Base-by-base conservation (phyloP, 371 early-diverging fungal species). In the Circinella umbellata region DNA sequence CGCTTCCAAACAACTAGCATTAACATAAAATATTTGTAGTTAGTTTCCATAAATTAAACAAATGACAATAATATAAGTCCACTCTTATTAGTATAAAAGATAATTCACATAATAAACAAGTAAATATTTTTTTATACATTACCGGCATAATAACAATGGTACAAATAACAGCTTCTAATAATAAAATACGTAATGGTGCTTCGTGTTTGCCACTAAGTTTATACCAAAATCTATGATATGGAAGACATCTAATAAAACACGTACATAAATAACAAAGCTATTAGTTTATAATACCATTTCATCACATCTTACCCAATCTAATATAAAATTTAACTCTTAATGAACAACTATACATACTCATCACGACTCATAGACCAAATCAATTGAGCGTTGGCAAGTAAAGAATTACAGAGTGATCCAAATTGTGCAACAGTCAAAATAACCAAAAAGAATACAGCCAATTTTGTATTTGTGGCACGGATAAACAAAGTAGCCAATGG, bases 141-240 rank as follows among this genome's bases (percentile, higher is more conserved):
- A 76, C 73, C 27, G 76, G 76, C 64, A 77, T 61, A 38, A 77
- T 77, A 6, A 77, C 66, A n/a, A 73, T 49, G 27, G 70, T 69
- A 27, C 70, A 72, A 20, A 76, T 68, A 7, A 67, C 49, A 59
- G 70, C 55, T 14, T 68, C 65, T 11, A 73, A 47, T 9, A 65
- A 15, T 18, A 73, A 46, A 9, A 72, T 67, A 18, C 76, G 73
- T 4, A 76, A 54, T 13, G 76, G 76, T 1, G 67, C 62, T 48
- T 73, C 60, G 36, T 61, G 63, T 4, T 64, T 60, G 20, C 68
- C 67, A n/a, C 38, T 36, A 42, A 76, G 49, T 35, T 76, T 73
- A 60, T 76, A 76, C 66, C 70, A 73, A 39, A 69, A 71, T 14
- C 49, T 61, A 39, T 68, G 68, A 36, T 66, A 67, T 15, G 76